A percentile compares a stretch with the other conserved stretches of the same genome.
Conservation (phyloP, 441 rosid species). For the Populus hybrid region DNA sequence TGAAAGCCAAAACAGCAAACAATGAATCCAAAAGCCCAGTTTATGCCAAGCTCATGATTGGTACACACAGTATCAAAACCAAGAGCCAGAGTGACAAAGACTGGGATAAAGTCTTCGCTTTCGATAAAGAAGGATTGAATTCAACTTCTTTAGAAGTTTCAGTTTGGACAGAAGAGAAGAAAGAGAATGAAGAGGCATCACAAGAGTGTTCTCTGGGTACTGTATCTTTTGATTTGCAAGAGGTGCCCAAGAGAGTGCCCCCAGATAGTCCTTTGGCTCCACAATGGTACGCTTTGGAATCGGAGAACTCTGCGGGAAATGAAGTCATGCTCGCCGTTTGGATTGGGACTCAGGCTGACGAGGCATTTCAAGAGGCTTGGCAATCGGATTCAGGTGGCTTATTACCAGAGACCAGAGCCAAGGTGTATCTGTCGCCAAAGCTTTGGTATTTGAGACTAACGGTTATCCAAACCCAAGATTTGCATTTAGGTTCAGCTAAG, state of each 20-base stretch:
- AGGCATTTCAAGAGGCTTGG: slow-evolving; percentile 53
- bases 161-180: slow-evolving; percentile 37
- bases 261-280: slow-evolving; percentile 57
- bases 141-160: slow-evolving; percentile 70
- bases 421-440: slow-evolving; percentile 50
- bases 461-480: slow-evolving; percentile 59
- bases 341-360: slow-evolving; percentile 55
- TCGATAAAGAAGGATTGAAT: slow-evolving; percentile 51
- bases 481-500: slow-evolving; percentile 54
- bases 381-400: slow-evolving; percentile 59
- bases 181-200: slow-evolving; percentile 18
- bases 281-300: slow-evolving; percentile 52
- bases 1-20: slow-evolving; percentile 54
- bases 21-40: slow-evolving; percentile 38
- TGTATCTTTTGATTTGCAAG: slow-evolving; percentile 35
- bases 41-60: slow-evolving; percentile 72
- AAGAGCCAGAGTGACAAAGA: slow-evolving; percentile 58
- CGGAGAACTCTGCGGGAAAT: slow-evolving; percentile 38
- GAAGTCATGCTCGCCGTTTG: slow-evolving; percentile 58
- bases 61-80: slow-evolving; percentile 73
- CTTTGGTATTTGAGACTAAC: slow-evolving; percentile 58
- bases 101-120: slow-evolving; percentile 56
- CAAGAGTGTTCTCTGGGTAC: slow-evolving; percentile 34
- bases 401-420: slow-evolving; percentile 40
- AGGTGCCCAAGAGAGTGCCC: slow-evolving; percentile 56